Percentiles rank a stretch among this genome's conserved stretches.
Evolutionary conservation across 768 basidiomycete genomes (phyloP).

Genomic region (Kwoniella shandongensis): DNA sequence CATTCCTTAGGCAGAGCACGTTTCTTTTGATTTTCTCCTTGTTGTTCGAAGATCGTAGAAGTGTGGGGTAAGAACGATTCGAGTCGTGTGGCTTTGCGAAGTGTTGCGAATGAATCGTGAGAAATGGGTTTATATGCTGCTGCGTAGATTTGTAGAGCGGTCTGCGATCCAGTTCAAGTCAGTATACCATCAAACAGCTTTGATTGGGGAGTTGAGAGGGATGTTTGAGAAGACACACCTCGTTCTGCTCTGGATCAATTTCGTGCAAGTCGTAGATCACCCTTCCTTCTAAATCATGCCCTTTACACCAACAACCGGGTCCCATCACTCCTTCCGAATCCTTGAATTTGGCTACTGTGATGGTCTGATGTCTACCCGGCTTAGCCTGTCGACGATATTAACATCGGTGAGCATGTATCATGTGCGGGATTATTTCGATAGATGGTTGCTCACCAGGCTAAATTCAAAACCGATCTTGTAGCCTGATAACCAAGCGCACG

Average conservation of each 20-base stretch:
- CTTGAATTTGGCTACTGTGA: constrained; percentile 68
- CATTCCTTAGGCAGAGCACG: constrained; percentile 16
- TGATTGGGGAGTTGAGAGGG: background rate
- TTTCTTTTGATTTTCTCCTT: background rate
- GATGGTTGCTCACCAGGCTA: constrained; percentile 72
- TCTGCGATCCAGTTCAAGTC: constrained; percentile 59
- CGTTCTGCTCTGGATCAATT: constrained; percentile 68
- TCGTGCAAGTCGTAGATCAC: constrained; percentile 82
- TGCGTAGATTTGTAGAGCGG: constrained; percentile 84
- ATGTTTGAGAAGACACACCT: constrained; percentile 60
- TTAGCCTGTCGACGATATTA: constrained; percentile 63
- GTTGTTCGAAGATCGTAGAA: background rate
- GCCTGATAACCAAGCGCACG: constrained; percentile 84
- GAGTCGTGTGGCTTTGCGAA: constrained; percentile 83
- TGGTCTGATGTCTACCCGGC: constrained; percentile 68
- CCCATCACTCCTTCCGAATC: constrained; percentile 76
- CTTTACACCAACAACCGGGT: constrained; percentile 73
- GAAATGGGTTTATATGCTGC: constrained; percentile 78
- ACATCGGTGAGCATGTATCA: background rate
- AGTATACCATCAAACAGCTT: background rate
- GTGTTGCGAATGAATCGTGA: constrained; percentile 71
- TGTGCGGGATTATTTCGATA: no score
- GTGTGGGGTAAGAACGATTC: constrained; percentile 62
- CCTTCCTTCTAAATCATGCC: constrained; percentile 64
- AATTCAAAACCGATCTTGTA: constrained; percentile 92